phyloP scores from a whole-genome alignment of 2,329 filamentous ascomycete genomes.

The Aspergillus unguis region DNA sequence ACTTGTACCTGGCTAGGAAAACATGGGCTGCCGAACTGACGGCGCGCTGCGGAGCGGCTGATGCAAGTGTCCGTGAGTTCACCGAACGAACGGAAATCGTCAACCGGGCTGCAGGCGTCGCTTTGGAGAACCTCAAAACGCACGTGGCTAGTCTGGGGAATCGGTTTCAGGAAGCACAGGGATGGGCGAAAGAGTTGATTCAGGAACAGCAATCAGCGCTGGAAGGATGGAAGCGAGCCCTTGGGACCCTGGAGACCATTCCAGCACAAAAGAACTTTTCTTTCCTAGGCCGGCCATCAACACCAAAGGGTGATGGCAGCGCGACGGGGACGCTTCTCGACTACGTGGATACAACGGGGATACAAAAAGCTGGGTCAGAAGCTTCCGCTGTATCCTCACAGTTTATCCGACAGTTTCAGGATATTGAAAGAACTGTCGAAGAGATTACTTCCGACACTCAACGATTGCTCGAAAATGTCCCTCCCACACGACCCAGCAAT shows the following conservation, averaged over 20 bases:
- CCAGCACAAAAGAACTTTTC: slow-evolving; percentile 44
- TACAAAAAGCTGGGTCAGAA: slow-evolving; percentile 67
- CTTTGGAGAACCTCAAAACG: slow-evolving; percentile 67
- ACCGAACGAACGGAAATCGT: slow-evolving; percentile 52
- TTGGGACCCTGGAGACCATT: slow-evolving; percentile 38
- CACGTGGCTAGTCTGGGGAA: slow-evolving; percentile 46
- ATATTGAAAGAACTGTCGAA: slow-evolving; percentile 59
- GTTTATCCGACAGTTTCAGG: slow-evolving; percentile 58
- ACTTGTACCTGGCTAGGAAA: slow-evolving; percentile 74
- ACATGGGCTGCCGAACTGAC: slow-evolving; percentile 73
- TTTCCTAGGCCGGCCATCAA: slow-evolving; percentile 40
- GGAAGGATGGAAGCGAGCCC: slow-evolving; percentile 42
- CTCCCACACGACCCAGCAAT: slow-evolving; percentile 59
- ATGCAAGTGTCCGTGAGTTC: slow-evolving; percentile 57
- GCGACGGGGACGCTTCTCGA: slow-evolving; percentile 63
- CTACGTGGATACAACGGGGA: slow-evolving; percentile 70
- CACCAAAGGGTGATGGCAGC: slow-evolving; percentile 43
- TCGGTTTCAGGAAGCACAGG: slow-evolving; percentile 45
- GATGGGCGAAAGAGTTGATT: slow-evolving; percentile 45
- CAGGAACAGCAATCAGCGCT: slow-evolving; percentile 44
- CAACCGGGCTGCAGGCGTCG: slow-evolving; percentile 74
- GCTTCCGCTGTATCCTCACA: slow-evolving; percentile 57
- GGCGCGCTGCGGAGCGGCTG: slow-evolving; percentile 66
- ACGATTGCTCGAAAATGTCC: slow-evolving; percentile 34
- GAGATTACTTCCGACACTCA: slow-evolving; percentile 58